Evolutionary conservation across 192 early-diverging fungal genomes (phyloP).

Genomic region (Glomus cerebriforme): DNA sequence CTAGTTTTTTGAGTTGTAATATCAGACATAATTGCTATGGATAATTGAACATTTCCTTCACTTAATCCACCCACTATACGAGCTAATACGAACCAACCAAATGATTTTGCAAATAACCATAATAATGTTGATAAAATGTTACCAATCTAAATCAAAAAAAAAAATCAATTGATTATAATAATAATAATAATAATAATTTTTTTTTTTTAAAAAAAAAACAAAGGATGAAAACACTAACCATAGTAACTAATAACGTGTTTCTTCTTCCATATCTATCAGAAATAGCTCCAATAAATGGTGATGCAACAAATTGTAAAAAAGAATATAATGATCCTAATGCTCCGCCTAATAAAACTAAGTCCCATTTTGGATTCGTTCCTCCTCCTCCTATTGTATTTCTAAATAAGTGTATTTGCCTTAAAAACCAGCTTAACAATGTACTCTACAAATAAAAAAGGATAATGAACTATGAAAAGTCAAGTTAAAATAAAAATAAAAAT

Average conservation of each 20-base stretch:
- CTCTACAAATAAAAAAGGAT: constrained; percentile 19
- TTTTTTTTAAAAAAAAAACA: background rate
- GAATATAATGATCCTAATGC: constrained; percentile 92
- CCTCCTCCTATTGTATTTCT: constrained; percentile 37
- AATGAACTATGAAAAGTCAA: background rate
- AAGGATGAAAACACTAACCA: constrained; percentile 53
- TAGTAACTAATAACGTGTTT: constrained; percentile 79
- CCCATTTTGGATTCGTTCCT: constrained; percentile 49
- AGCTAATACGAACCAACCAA: constrained; percentile 81
- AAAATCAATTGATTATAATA: no score
- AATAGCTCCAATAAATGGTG: constrained; percentile 80
- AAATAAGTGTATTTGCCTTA: constrained; percentile 38
- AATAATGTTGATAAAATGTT: constrained; percentile 85
- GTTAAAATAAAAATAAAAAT: background rate
- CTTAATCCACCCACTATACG: constrained; percentile 90
- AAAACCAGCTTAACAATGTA: constrained; percentile 43
- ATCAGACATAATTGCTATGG: constrained; percentile 94
- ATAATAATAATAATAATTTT: no score
- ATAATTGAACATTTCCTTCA: constrained; percentile 98
- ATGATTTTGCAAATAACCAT: constrained; percentile 89
- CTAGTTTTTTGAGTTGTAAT: constrained; percentile 77
- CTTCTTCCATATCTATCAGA: constrained; percentile 83
- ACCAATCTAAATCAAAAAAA: constrained; percentile 59
- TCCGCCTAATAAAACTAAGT: constrained; percentile 89
- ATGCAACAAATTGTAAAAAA: constrained; percentile 85